Evolutionary conservation across 495 filamentous ascomycete genomes (phyloP), one percentile per base, ranked within the genome.

Genomic region (Hypoxylon intermedium): DNA sequence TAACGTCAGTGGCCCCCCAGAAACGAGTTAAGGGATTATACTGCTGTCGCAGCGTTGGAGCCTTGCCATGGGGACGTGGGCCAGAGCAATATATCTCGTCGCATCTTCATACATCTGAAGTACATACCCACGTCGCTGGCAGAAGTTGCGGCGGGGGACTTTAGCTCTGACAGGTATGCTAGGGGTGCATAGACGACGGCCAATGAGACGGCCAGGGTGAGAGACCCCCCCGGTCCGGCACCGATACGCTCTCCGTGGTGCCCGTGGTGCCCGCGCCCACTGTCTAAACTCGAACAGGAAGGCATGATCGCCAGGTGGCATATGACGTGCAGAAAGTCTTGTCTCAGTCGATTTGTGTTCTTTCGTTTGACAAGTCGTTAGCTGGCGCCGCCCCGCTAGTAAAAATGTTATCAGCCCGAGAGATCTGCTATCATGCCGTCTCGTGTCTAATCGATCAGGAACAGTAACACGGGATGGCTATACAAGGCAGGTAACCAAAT

Each of bases 401-500:
- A 36, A 50, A 20, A 21, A 33, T 55, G 58, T 61, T 62, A 67
- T 67, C 58, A 67, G 41, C 52, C 51, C 33, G 46, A 61, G 5
- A 55, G 53, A 62, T 58, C 58, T 62, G 63, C 53, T 67, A 67
- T 67, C 63, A 46, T 42, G 15, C n/a, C 44, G 58, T 61, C 63
- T 67, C 58, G 63, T 67, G 53, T 67, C 62, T 56, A 20, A 67
- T 67, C 58, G 53, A 65, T 67, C 63, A 67, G 63, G 63, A 61
- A 67, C 63, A 67, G 63, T 67, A 61, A 67, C 63, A 67, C 63
- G 57, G 63, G 49, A 61, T 67, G 63, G 52, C 63, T 67, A 61
- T 61, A 67, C 63, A 67, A 67, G 63, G 63, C 63, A 67, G 63
- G 63, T 67, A 67, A 67, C 63, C 58, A 58, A 46, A 61, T 67